phyloP scores from a whole-genome alignment of 495 filamentous ascomycete species.

The Lasiosphaeriaceae sp. region DNA sequence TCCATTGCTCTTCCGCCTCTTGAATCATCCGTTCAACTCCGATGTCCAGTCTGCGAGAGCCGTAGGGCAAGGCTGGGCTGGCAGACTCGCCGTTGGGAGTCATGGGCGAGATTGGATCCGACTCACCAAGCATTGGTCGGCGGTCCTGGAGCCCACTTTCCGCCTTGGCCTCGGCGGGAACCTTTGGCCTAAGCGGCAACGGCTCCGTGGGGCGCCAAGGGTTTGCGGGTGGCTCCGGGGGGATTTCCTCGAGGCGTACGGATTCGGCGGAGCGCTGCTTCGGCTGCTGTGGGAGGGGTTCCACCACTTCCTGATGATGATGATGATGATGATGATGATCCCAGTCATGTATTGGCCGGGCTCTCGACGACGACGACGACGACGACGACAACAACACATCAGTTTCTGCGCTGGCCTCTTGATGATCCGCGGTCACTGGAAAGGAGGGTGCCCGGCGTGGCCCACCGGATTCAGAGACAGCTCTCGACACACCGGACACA shows the following conservation, averaged over 20 bases:
- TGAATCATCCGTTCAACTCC: slow-evolving; percentile 5
- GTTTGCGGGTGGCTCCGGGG: slow-evolving; percentile 15
- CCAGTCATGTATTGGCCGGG: slow-evolving; percentile 25
- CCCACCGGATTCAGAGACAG: not conserved
- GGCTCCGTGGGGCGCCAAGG: slow-evolving; percentile 9
- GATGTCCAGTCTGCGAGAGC: not conserved
- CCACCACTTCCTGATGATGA: slow-evolving; percentile 8
- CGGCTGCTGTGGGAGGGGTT: too few relatives aligned
- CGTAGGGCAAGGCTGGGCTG: not conserved
- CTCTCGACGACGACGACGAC: slow-evolving; percentile 10
- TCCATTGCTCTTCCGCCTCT: not conserved
- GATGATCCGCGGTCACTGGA: too few relatives aligned
- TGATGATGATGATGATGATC: not conserved
- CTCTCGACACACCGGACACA: slow-evolving; percentile 12
- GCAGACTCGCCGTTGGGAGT: slow-evolving; percentile 3
- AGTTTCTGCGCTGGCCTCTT: too few relatives aligned
- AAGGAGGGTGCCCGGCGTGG: not conserved
- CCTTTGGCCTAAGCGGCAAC: not conserved
- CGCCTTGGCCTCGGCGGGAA: not conserved
- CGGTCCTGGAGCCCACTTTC: slow-evolving; percentile 5
- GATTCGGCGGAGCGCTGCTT: slow-evolving; percentile 19
- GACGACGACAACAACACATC: too few relatives aligned
- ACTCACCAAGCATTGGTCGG: not conserved
- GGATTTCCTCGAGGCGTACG: slow-evolving; percentile 23
- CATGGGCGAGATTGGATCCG: slow-evolving; percentile 1